Base-by-base conservation (phyloP, 1,139 yeast species). In the Scheffersomyces stambukii region DNA sequence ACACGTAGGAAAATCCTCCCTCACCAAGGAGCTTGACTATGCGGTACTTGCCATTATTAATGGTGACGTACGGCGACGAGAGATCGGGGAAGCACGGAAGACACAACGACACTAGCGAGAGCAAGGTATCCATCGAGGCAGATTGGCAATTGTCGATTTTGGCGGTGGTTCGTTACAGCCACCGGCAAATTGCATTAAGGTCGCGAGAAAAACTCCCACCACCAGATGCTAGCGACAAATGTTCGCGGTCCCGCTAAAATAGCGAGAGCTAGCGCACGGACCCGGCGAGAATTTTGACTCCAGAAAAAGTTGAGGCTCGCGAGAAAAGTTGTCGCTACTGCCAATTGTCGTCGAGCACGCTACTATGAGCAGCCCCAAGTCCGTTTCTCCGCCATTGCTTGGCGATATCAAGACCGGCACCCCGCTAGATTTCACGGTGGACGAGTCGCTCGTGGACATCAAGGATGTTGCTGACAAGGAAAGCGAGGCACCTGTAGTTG, bases 1-100 rank as follows among this genome's bases (percentile, higher is more conserved):
- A 89, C n/a, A 86, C 95, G 46, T 82, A 86, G 2, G 94, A 80
- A 48, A 83, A 83, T 5, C 94, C 95, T 2, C 95, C 95, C 57
- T 88, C 96, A 7, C 95, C 95, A 5, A 89, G 59, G 13, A 89
- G 66, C 37, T 76, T 71, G 28, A 77, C 58, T n/a, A 89, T 81
- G 38, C 56, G 63, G 52, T 75, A 77, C 24, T 53, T 55, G 21
- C 58, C 53, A 36, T 61, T 70, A 45, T 77, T 76, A 37, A 80
- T 66, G n/a, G 60, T 41, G 5, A 77, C 50, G 8, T 58, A 60
- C 0, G 82, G 81, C 6, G 64, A 52, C 24, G 69, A 40, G 26
- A 66, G 32, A 27, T 49, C 54, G 3, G 72, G 71, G 21, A 65
- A 40, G 38, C 74, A 67, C 13, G 76, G 66, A 21, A 69, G 54